A percentile compares a stretch with the other conserved stretches of the same genome.
These are phyloP conservation scores for Schwanniomyces etchellsii DNA, from an alignment of 1,139 yeast genomes.

Conservation along the genomic window DNA sequence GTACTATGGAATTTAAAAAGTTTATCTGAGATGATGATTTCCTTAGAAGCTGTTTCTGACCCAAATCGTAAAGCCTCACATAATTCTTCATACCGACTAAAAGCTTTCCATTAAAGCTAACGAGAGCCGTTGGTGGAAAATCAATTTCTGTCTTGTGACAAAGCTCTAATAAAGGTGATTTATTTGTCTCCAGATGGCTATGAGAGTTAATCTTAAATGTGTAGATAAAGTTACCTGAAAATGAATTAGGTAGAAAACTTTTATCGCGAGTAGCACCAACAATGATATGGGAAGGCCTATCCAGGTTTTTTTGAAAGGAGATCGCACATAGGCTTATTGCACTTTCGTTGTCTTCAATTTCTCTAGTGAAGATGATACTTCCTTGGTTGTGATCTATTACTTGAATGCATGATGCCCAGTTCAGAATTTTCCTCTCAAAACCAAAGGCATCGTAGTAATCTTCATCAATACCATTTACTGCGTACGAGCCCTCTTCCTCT, in stretches of 20 bases:
- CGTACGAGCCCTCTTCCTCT: too few relatives aligned
- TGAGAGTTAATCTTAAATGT: slow-evolving; percentile 32
- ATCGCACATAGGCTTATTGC: slow-evolving; percentile 22
- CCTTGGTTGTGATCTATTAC: slow-evolving; percentile 34
- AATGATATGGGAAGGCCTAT: not conserved
- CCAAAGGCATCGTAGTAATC: slow-evolving; percentile 39
- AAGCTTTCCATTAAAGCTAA: slow-evolving; percentile 55
- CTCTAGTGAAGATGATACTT: slow-evolving; percentile 34
- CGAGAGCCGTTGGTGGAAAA: slow-evolving; percentile 43
- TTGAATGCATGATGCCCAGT: slow-evolving; percentile 54
- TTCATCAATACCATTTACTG: slow-evolving; percentile 14
- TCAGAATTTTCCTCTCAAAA: slow-evolving; percentile 14
- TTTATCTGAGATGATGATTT: slow-evolving; percentile 47
- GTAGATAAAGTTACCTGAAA: slow-evolving; percentile 29
- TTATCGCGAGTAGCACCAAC: slow-evolving; percentile 9
- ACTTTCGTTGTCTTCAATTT: slow-evolving; percentile 37
- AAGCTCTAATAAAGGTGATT: slow-evolving; percentile 32
- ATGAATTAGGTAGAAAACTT: slow-evolving; percentile 28
- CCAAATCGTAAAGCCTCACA: slow-evolving; percentile 66
- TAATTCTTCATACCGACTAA: slow-evolving; percentile 53
- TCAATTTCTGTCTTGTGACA: slow-evolving; percentile 62
- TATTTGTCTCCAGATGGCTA: not conserved
- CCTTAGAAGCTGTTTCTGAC: slow-evolving; percentile 70
- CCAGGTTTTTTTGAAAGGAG: slow-evolving; percentile 13
- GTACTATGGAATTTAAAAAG: slow-evolving; percentile 40